Percentiles rank a stretch among this genome's conserved stretches.
Evolutionary conservation across 768 basidiomycete genomes (phyloP).

Genomic region (Russula foetens): DNA sequence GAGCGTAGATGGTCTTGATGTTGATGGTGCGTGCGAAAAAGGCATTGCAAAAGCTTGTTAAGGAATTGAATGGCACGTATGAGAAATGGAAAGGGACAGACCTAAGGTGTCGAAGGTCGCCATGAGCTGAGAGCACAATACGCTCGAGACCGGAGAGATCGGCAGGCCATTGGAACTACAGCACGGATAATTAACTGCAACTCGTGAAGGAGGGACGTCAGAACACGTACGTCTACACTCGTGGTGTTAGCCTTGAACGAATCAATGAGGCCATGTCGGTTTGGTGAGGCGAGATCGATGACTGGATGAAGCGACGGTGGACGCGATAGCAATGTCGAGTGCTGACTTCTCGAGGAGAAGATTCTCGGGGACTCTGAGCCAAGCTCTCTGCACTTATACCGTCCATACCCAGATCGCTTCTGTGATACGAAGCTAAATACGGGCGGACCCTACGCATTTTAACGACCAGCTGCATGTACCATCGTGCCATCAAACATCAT

Average conservation of each 20-base stretch:
- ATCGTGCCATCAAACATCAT: too few species aligned
- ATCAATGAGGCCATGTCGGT: constrained; percentile 19
- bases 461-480: neutral
- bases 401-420: neutral
- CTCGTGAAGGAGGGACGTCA: neutral
- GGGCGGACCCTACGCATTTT: neutral
- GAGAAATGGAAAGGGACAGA: constrained; percentile 22
- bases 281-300: neutral
- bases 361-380: neutral
- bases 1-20: constrained; percentile 48
- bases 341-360: neutral
- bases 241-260: constrained; percentile 20
- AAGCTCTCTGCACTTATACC: neutral
- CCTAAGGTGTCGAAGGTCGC: constrained; percentile 67
- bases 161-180: constrained; percentile 35
- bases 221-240: constrained; percentile 14
- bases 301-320: neutral
- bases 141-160: constrained; percentile 51
- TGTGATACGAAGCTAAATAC: neutral
- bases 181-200: neutral
- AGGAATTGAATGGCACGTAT: neutral
- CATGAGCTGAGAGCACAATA: constrained; percentile 59
- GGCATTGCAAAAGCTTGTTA: constrained; percentile 33
- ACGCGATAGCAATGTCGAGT: neutral
- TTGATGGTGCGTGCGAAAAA: constrained; percentile 57